These are phyloP conservation scores for Polychaeton citri DNA, from an alignment of 2,329 filamentous ascomycete genomes.

Conservation along the genomic window DNA sequence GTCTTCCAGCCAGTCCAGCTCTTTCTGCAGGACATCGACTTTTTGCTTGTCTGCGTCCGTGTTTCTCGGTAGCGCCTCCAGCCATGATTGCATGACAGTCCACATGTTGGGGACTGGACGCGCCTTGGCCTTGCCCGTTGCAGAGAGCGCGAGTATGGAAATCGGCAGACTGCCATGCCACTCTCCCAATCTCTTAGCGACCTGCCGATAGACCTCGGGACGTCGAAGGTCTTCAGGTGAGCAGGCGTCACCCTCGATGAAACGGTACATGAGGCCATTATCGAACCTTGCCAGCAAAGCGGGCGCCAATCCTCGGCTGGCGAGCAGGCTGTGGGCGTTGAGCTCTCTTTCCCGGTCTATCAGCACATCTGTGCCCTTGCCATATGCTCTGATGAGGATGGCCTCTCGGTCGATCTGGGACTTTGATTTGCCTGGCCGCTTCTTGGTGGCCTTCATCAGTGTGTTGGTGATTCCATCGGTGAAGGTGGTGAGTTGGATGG, in stretches of 20 bases:
- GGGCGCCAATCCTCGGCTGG: constrained; percentile 70
- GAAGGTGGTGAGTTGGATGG: constrained; percentile 77
- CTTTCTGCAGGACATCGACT: constrained; percentile 55
- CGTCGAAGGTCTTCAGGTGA: constrained; percentile 66
- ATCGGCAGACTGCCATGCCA: constrained; percentile 71
- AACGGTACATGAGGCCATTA: constrained; percentile 92
- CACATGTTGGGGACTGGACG: constrained; percentile 77
- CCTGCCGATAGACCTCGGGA: constrained; percentile 64
- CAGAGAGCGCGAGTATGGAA: constrained; percentile 18
- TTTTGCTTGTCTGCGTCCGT: constrained; percentile 57
- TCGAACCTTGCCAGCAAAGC: constrained; percentile 80
- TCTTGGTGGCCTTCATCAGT: constrained; percentile 64
- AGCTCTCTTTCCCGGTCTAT: constrained; percentile 76
- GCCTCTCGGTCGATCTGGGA: constrained; percentile 73
- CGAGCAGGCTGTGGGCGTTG: constrained; percentile 67
- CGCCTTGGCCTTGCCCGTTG: constrained; percentile 27
- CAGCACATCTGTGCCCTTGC: constrained; percentile 82
- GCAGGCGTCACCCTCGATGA: constrained; percentile 68
- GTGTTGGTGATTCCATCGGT: constrained; percentile 99
- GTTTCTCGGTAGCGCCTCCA: constrained; percentile 63
- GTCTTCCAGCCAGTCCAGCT: constrained; percentile 56
- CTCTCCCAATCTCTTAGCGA: constrained; percentile 73
- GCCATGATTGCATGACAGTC: constrained; percentile 95
- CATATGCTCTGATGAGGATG: constrained; percentile 82
- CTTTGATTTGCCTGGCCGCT: constrained; percentile 53